A percentile compares a stretch with the other conserved stretches of the same genome.
Evolutionary conservation across 1,284 basidiomycete species (phyloP).

Genomic region (Melampsora americana): DNA sequence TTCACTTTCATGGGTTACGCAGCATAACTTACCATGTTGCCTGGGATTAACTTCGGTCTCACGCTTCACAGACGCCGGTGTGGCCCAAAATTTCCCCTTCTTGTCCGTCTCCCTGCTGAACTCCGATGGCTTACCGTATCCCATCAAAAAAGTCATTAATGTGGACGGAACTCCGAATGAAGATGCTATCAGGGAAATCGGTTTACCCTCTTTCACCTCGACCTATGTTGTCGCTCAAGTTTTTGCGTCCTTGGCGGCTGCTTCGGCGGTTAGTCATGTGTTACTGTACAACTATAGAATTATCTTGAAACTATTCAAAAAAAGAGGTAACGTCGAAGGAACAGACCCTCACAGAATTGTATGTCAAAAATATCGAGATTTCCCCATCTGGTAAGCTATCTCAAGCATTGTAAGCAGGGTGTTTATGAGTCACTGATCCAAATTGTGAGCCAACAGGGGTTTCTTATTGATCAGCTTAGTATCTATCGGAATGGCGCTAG

Average conservation of each 20-base stretch:
- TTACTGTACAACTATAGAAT: conserved; percentile 14
- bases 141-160: conserved; percentile 32
- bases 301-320: conserved; percentile 9
- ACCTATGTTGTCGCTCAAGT: conserved; percentile 18
- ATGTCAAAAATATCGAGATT: conserved; percentile 30
- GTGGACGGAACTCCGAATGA: conserved; percentile 31
- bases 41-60: background rate
- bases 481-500: conserved; percentile 13
- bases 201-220: conserved; percentile 15
- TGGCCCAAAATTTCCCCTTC: conserved; percentile 40
- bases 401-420: background rate
- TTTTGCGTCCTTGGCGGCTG: conserved; percentile 1
- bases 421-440: background rate
- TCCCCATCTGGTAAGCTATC: background rate
- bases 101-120: conserved; percentile 30
- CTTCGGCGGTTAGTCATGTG: conserved; percentile 11
- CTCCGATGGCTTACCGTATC: conserved; percentile 23
- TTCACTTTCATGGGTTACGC: background rate
- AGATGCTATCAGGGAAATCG: background rate
- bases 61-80: conserved; percentile 10
- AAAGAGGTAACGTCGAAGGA: background rate
- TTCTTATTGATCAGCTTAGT: background rate
- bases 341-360: conserved; percentile 26
- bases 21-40: background rate
- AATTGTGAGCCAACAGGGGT: background rate